Base-by-base conservation (phyloP, 2,329 filamentous ascomycete species). In the Arthroderma sp. region DNA sequence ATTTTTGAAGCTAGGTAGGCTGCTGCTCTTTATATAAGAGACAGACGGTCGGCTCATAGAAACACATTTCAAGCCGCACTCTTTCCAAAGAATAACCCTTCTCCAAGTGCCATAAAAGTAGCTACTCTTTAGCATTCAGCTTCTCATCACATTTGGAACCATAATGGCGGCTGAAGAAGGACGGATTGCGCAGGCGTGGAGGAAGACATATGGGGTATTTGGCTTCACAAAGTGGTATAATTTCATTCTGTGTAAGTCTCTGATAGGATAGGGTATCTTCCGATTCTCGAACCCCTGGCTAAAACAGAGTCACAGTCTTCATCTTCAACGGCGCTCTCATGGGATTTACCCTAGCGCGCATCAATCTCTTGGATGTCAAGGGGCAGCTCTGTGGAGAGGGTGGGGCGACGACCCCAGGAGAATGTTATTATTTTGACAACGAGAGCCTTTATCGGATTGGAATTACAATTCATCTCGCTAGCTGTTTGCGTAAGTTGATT, bases 291-390 rank as follows among this genome's bases (percentile, higher is more conserved):
- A 9, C 32, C 9, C 8, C 15, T 38, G 7, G 42, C 36, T 44
- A 15, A 44, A 10, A 15, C 22, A 10, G 29, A 9, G 2, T 9
- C 22, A 7, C 27, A 38, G 42, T 58, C 40, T 49, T 70, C 48
- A 58, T 75, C 40, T 68, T 73, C 42, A 60, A 55, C 32, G 70
- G 70, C 2, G 61, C 61, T 1, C 54, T 75, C 5, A 47, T 72
- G 10, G 66, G 62, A 10, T 77, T 79, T 53, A 54, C 59, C 4
- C 61, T 77, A 9, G 62, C 69, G 3, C 69, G 72, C 4, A 52
- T 75, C 1, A 56, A 57, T 36, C 76, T 71, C 52, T 58, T 79
- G 6, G 32, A 38, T 28, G 48, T 42, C 8, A 54, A 29, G 28
- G 43, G 36, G 9, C 10, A 28, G 7, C 36, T 42, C 27, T 42